These are phyloP conservation scores for Phytophthora quininea DNA, from an alignment of 352 stramenopile species.

Conservation along the genomic window DNA sequence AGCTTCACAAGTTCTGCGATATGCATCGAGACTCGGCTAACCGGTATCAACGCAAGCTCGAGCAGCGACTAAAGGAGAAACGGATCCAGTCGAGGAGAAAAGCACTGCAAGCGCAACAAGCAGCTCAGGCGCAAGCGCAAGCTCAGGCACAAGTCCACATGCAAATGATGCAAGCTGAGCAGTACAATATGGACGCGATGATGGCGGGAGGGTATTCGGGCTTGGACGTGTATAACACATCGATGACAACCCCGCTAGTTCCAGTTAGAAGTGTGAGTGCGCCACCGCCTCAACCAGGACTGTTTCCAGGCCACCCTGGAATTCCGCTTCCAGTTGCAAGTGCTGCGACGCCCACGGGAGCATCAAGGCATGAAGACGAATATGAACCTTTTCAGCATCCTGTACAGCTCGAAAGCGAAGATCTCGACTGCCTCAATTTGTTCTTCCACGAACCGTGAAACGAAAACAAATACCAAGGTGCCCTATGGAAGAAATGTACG, in stretches of 20 bases:
- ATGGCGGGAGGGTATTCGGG: constrained; percentile 20
- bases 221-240: constrained; percentile 16
- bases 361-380: constrained; percentile 22
- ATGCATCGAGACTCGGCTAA: constrained; percentile 36
- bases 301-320: constrained; percentile 6
- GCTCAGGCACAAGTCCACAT: constrained; percentile 14
- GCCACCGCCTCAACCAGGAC: background rate
- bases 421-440: constrained; percentile 41
- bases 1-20: constrained; percentile 43
- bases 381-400: constrained; percentile 48
- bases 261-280: constrained; percentile 1
- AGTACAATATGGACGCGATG: constrained; percentile 5
- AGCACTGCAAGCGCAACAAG: constrained; percentile 29
- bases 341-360: constrained; percentile 1
- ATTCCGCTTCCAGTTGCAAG: background rate
- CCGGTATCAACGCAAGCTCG: constrained; percentile 24
- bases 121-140: constrained; percentile 9
- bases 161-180: constrained; percentile 13
- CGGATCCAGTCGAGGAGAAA: constrained; percentile 36
- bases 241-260: background rate
- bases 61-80: constrained; percentile 37
- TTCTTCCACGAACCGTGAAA: constrained; percentile 34
- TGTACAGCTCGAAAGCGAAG: constrained; percentile 43
- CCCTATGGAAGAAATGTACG: background rate
- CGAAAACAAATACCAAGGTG: background rate